phyloP scores from a whole-genome alignment of 139 green algal species.

The Micractinium sp. region DNA sequence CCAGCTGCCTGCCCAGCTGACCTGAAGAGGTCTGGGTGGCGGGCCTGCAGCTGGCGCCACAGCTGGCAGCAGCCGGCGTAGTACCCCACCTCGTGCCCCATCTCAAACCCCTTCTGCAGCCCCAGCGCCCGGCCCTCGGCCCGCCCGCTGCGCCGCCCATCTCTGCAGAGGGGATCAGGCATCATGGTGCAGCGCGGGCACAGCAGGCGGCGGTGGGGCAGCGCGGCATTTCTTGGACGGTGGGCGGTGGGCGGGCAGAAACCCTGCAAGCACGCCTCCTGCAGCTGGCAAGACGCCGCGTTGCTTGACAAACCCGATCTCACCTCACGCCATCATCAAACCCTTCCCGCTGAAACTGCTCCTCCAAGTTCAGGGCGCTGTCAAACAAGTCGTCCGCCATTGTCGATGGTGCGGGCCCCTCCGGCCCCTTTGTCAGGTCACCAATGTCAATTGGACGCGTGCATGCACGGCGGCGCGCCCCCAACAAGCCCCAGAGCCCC shows the following conservation, averaged over 20 bases:
- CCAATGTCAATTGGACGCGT: too few species aligned
- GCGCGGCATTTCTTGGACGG: not conserved
- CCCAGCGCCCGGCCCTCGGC: slow-evolving; percentile 70
- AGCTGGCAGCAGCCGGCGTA: slow-evolving; percentile 66
- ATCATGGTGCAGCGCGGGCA: too few species aligned
- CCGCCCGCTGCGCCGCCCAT: slow-evolving; percentile 55
- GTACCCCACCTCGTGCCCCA: slow-evolving; percentile 79
- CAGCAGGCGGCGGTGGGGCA: not conserved
- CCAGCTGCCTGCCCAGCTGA: not conserved
- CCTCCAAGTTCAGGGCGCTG: slow-evolving; percentile 47
- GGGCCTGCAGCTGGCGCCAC: slow-evolving; percentile 49
- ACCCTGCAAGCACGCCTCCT: not conserved
- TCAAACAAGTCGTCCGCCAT: slow-evolving; percentile 56
- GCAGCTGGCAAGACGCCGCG: too few species aligned
- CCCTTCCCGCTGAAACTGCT: slow-evolving; percentile 56
- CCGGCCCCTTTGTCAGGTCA: too few species aligned
- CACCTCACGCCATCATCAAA: slow-evolving; percentile 48
- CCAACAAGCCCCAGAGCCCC: too few species aligned
- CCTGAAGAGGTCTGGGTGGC: slow-evolving; percentile 2
- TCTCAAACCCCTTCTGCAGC: slow-evolving; percentile 80
- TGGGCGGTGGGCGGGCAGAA: not conserved
- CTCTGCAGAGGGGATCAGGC: slow-evolving; percentile 29
- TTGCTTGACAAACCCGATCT: not conserved
- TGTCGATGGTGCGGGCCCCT: too few species aligned
- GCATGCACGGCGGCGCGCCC: too few species aligned